Evolutionary conservation across 2,329 filamentous ascomycete genomes (phyloP), one percentile per base, ranked within the genome.

Genomic region (Tympanopsis confertula): DNA sequence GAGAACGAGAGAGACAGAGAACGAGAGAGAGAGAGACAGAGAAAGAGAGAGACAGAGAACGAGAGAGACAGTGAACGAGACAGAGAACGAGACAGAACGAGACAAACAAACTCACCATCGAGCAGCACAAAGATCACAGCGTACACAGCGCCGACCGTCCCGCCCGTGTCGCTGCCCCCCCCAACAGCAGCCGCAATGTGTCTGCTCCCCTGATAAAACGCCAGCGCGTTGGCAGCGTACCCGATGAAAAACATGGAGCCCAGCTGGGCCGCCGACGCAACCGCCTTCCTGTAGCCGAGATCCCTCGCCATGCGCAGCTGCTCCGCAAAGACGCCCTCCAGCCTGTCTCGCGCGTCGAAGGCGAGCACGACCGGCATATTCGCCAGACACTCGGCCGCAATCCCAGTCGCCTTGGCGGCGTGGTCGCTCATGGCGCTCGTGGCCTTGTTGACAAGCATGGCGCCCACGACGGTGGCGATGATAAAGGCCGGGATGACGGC

Each of bases 161-260:
- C n/a, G n/a, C n/a, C n/a, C n/a, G n/a, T 41, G 10, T 22, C 35
- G 13, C 24, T n/a, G n/a, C 24, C 24, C 12, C n/a, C 24, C 24
- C 12, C 24, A n/a, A 29, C 24, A 3, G 47, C 37, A 5, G 57
- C 50, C 5, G 69, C 68, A 20, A 76, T 64, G 15, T 58, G 62
- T 24, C 54, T 59, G 41, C 65, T 69, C 35, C 72, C 73, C 51
- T 74, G 63, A 69, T 70, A 78, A 45, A 74, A 77, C 1, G 72
- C 71, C 3, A 77, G 51, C 4, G 66, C 71, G 50, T 76, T 76
- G 4, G 69, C 70, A 4, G 68, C 62, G 43, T 73, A 75, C n/a
- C 70, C 69, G 41, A 76, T 63, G 44, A 77, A 75, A 44, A 72
- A 76, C 4, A 76, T 51, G 17, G 68, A 50, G 20, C 70, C 71